Percentiles rank a stretch among this genome's conserved stretches.
Evolutionary conservation across 306 rosid genomes (phyloP).

Genomic region (Abrus pulchellus): DNA sequence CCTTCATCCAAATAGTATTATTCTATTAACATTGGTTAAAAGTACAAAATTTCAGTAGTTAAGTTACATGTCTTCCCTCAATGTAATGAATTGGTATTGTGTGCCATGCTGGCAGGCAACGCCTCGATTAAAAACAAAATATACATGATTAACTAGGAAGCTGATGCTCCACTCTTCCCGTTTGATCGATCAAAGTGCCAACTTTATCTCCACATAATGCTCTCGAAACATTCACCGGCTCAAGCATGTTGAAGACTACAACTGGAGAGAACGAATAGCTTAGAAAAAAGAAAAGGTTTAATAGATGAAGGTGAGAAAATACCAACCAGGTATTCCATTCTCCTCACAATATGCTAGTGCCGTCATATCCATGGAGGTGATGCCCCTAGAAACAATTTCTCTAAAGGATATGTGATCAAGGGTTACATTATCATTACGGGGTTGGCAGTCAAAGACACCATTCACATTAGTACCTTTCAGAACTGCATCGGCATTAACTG

Average conservation of each 20-base stretch:
- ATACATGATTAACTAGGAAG: neutral
- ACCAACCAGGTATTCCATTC: slow-evolving; percentile 64
- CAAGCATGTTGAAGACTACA: slow-evolving; percentile 60
- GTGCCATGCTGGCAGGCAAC: neutral
- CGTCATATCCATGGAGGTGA: slow-evolving; percentile 53
- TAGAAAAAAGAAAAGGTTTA: neutral
- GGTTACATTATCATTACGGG: neutral
- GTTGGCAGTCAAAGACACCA: slow-evolving; percentile 4
- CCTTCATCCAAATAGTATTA: neutral
- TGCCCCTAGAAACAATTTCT: slow-evolving; percentile 57
- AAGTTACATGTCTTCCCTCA: neutral
- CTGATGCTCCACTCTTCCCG: slow-evolving; percentile 47
- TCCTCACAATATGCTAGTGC: slow-evolving; percentile 62
- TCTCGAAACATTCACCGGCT: slow-evolving; percentile 61
- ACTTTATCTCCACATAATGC: slow-evolving; percentile 66
- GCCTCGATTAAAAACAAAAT: neutral
- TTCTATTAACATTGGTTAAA: neutral
- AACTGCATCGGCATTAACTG: slow-evolving; percentile 25
- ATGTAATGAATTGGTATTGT: neutral
- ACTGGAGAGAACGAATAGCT: slow-evolving; percentile 44
- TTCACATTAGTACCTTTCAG: slow-evolving; percentile 12
- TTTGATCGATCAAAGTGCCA: slow-evolving; percentile 60
- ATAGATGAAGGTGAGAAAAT: neutral
- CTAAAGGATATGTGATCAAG: slow-evolving; percentile 20
- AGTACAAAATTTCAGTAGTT: neutral